Evolutionary conservation across 2,329 filamentous ascomycete genomes (phyloP).

Genomic region (Aspergillus sp.): DNA sequence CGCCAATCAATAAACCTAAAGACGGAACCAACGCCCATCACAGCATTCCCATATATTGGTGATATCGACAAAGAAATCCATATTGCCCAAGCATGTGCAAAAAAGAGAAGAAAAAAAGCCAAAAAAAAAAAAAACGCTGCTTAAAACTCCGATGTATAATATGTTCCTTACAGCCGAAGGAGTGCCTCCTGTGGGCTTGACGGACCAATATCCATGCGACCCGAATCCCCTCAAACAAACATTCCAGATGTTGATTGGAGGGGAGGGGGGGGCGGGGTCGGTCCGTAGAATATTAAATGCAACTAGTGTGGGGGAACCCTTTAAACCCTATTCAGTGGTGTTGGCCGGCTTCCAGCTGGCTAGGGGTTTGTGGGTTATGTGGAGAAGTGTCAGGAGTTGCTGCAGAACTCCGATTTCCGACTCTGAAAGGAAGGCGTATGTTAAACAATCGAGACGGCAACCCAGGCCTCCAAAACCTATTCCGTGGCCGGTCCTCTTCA

Average conservation of each 20-base stretch:
- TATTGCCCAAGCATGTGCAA: not conserved
- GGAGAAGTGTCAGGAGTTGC: not conserved
- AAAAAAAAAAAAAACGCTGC: not conserved
- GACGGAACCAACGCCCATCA: not conserved
- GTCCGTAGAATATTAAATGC: not conserved
- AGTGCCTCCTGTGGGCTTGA: not conserved
- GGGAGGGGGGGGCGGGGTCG: too few species aligned
- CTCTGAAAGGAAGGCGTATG: not conserved
- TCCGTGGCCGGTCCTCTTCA: not conserved
- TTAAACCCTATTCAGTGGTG: slow-evolving; percentile 6
- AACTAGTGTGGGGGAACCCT: not conserved
- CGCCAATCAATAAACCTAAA: not conserved
- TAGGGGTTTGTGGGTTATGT: slow-evolving; percentile 15
- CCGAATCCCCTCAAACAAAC: not conserved
- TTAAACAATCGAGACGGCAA: not conserved
- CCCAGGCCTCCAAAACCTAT: not conserved
- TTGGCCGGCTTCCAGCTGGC: slow-evolving; percentile 24
- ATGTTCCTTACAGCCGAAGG: not conserved
- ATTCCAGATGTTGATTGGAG: slow-evolving; percentile 6
- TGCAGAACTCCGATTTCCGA: not conserved
- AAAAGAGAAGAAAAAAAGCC: not conserved
- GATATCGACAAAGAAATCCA: not conserved
- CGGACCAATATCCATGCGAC: not conserved
- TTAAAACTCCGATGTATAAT: not conserved
- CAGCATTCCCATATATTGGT: slow-evolving; percentile 1